Evolutionary conservation across 352 stramenopile genomes (phyloP).

Genomic region (Globisporangium iwayamae): DNA sequence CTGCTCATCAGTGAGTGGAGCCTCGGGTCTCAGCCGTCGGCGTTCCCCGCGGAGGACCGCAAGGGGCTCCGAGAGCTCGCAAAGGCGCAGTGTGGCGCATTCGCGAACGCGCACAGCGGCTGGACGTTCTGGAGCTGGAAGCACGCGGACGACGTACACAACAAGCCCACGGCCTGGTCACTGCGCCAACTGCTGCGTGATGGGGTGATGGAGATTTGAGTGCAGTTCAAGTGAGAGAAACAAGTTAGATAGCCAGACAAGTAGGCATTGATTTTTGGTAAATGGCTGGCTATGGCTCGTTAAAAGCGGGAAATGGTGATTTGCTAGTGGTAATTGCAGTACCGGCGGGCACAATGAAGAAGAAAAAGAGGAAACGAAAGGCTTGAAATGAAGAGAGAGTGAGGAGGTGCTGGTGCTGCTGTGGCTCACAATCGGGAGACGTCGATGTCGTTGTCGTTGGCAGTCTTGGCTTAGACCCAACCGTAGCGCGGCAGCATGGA

Average conservation of each 20-base stretch:
- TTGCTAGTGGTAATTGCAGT: too few species aligned
- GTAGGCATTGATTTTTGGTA: too few species aligned
- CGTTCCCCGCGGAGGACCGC: constrained; percentile 52
- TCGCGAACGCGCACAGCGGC: constrained; percentile 59
- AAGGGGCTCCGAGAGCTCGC: constrained; percentile 46
- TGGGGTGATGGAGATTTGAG: constrained; percentile 35
- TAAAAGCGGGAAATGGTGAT: too few species aligned
- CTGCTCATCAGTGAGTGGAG: constrained; percentile 86
- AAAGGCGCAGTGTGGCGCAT: constrained; percentile 50
- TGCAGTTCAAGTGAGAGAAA: too few species aligned
- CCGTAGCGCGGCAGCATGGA: constrained; percentile 26
- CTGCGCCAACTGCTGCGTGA: constrained; percentile 77
- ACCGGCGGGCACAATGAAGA: too few species aligned
- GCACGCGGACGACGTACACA: constrained; percentile 63
- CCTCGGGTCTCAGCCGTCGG: constrained; percentile 49
- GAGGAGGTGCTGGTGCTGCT: background rate
- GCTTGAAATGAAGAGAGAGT: too few species aligned
- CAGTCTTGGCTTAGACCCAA: constrained; percentile 28
- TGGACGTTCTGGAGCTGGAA: constrained; percentile 88
- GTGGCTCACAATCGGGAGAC: background rate
- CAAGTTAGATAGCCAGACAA: too few species aligned
- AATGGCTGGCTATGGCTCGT: too few species aligned
- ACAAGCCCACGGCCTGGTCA: constrained; percentile 58
- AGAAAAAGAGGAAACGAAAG: too few species aligned
- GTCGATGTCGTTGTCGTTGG: background rate